Conservation (phyloP, 768 basidiomycete genomes). For the Mycena olivaceomarginata region DNA sequence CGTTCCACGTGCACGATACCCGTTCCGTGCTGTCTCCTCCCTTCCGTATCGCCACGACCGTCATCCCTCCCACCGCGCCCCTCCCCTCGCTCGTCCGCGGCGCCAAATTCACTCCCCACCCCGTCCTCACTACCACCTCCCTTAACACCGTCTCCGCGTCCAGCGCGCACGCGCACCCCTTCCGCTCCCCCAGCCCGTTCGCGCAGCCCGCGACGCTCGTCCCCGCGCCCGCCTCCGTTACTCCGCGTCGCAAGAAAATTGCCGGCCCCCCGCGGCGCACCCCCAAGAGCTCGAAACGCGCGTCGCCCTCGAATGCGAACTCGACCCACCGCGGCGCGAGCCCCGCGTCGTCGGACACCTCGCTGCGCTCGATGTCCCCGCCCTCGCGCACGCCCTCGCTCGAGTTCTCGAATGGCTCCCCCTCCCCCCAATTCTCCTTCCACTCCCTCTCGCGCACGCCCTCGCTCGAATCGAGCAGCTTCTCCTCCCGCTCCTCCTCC, state of each 20-base stretch:
- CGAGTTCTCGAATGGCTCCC: conserved; percentile 30
- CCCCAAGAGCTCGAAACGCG: conserved; percentile 27
- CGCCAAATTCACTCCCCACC: conserved; percentile 8
- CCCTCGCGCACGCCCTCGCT: conserved; percentile 38
- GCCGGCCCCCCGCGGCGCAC: conserved; percentile 37
- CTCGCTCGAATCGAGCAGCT: conserved; percentile 34
- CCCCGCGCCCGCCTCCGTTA: not conserved
- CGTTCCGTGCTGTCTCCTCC: conserved; percentile 14
- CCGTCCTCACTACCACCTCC: conserved; percentile 23
- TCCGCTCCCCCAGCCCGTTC: conserved; percentile 45
- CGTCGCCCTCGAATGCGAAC: not conserved
- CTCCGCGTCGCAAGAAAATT: conserved; percentile 31
- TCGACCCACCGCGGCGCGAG: conserved; percentile 26
- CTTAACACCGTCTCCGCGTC: conserved; percentile 37
- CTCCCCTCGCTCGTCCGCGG: conserved; percentile 25
- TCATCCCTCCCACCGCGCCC: conserved; percentile 15
- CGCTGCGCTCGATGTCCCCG: conserved; percentile 23
- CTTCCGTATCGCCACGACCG: conserved; percentile 22
- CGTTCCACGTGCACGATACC: conserved; percentile 16
- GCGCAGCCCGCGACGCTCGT: conserved; percentile 23
- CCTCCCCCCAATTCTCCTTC: not conserved
- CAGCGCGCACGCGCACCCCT: conserved; percentile 39
- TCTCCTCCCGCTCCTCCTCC: conserved; percentile 34
- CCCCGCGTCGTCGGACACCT: conserved; percentile 34
- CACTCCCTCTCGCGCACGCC: conserved; percentile 30